Evolutionary conservation across 2,329 filamentous ascomycete genomes (phyloP), one percentile per base, ranked within the genome.

Genomic region (Beauveria bassiana): DNA sequence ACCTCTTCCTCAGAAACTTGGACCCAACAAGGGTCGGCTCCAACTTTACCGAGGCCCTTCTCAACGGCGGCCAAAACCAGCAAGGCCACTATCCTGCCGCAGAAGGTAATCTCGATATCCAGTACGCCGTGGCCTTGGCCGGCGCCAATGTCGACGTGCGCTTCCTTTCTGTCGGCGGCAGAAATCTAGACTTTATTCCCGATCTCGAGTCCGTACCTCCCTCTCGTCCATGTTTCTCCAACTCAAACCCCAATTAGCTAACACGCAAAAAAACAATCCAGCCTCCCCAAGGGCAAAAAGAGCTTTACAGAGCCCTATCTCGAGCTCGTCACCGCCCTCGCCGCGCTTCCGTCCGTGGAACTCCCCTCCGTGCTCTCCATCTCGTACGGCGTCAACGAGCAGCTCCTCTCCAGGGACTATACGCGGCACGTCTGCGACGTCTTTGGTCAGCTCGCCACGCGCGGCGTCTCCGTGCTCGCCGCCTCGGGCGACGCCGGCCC

Each of bases 341-440:
- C 88, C 3, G 70, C 74, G 22, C 77, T 86, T 22, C 71, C 77
- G 1, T 79, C 84, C 63, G 70, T 76, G 3, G 70, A 82, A 20
- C 75, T 90, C 0, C 87, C 88, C 0, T 79, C 82, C 3, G 82
- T 89, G 20, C 78, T 91, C 47, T 82, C 80, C 46, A 87, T 86
- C n/a, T 90, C 86, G 0, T 91, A 90, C 68, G 86, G 86, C 28
- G 86, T 89, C 66, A 79, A 86, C 52, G 88, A 91, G 68, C 85
- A 87, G 69, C 81, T 79, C 3, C 76, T 90, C 0, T 85, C 86
- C 0, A 72, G 73, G 24, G 74, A 77, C 3, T 89, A 89, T 69
- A 81, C 84, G 8, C 77, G 67, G 14, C 72, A 73, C 12, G 70
- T 76, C 14, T 80, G 81, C 67, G 78, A 82, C 61, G 80, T 84